Conservation (phyloP, 78 protist genomes). For the Dictyostelium purpureum region DNA sequence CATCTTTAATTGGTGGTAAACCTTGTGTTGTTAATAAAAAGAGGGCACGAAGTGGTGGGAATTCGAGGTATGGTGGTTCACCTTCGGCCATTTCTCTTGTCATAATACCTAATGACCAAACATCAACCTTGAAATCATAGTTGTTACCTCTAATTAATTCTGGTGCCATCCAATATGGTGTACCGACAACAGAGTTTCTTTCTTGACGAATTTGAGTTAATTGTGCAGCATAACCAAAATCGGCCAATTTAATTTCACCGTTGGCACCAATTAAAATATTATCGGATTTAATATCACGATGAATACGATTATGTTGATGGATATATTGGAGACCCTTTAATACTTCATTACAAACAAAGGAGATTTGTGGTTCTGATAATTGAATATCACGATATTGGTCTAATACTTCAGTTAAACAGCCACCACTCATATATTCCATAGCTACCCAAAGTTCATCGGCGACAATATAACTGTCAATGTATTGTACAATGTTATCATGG, state of each 20-base stretch:
- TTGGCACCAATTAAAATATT: conserved; percentile 71
- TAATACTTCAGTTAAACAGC: conserved; percentile 83
- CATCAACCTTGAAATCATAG: conserved; percentile 93
- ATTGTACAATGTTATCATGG: conserved; percentile 83
- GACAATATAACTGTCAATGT: conserved; percentile 78
- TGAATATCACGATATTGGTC: conserved; percentile 77
- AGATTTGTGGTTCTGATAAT: conserved; percentile 73
- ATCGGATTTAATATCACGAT: conserved; percentile 90
- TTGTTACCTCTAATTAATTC: conserved; percentile 90
- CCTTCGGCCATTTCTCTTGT: conserved; percentile 93
- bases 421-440: conserved; percentile 86
- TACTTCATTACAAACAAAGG: conserved; percentile 71
- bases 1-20: conserved; percentile 85
- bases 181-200: conserved; percentile 85
- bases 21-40: conserved; percentile 93
- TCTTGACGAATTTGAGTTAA: conserved; percentile 65
- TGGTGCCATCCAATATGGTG: conserved; percentile 96
- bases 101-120: conserved; percentile 95
- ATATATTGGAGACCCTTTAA: conserved; percentile 60
- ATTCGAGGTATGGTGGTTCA: conserved; percentile 95
- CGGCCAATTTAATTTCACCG: conserved; percentile 85
- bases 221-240: conserved; percentile 90
- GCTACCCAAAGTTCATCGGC: conserved; percentile 84
- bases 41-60: conserved; percentile 92
- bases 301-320: conserved; percentile 80